Conservation (phyloP, 352 stramenopile genomes). For the Ophiocytium majus region DNA sequence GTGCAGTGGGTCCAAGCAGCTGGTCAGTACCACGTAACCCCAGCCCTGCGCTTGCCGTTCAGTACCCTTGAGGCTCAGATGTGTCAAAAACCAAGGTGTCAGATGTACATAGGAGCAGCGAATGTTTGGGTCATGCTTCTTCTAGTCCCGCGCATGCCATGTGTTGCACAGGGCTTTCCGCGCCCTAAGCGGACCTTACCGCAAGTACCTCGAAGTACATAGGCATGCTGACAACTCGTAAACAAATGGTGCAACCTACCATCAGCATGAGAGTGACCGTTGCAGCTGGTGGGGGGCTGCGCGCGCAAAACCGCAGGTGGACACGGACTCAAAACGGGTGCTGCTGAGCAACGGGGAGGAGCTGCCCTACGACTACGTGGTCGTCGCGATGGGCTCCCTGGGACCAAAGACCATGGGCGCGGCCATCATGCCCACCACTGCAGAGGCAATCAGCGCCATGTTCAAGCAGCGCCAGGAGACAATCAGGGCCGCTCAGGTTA, state of each 20-base stretch:
- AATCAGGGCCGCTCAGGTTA: neutral
- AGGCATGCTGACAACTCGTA: neutral
- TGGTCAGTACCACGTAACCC: too few relatives aligned
- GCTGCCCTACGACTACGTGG: conserved; percentile 44
- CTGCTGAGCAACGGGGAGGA: conserved; percentile 29
- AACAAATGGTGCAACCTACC: too few relatives aligned
- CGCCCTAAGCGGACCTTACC: too few relatives aligned
- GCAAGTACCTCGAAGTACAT: too few relatives aligned
- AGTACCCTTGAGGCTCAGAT: too few relatives aligned
- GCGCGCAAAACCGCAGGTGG: conserved; percentile 17
- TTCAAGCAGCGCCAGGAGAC: neutral
- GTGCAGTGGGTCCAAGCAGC: too few relatives aligned
- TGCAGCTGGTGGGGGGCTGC: too few relatives aligned
- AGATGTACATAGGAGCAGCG: too few relatives aligned
- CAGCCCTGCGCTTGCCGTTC: too few relatives aligned
- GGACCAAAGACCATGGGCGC: conserved; percentile 29
- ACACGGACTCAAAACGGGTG: conserved; percentile 29
- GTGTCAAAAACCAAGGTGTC: too few relatives aligned
- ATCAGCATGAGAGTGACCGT: too few relatives aligned
- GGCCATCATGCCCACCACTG: neutral
- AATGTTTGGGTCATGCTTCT: neutral
- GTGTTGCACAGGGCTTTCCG: neutral
- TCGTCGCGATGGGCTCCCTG: conserved; percentile 39
- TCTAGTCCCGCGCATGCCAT: neutral
- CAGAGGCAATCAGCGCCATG: neutral